Base-by-base conservation (phyloP, 2,329 filamentous ascomycete species). In the Colletotrichum limetticola region DNA sequence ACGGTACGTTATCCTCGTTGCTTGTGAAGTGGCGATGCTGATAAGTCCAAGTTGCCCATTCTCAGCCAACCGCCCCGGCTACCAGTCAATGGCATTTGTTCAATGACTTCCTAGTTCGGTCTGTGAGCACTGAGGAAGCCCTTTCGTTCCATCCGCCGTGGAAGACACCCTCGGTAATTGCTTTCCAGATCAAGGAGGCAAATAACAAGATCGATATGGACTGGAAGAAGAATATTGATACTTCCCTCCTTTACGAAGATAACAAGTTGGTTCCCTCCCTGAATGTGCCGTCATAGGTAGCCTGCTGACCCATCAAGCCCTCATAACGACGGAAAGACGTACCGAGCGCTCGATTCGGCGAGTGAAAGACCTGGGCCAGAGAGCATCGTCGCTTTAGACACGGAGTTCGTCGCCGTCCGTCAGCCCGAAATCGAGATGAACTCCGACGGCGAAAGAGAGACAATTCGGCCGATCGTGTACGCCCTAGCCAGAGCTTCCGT, bases 381-480 rank as follows among this genome's bases (percentile, higher is more conserved):
- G 16, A 95, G 91, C 2, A 92, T 97, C 12, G 90, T 98, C 57
- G 97, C 95, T 1, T 91, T 99, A 5, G 97, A 99, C 80, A 97
- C 97, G 0, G 97, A 99, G 82, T 99, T 99, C 77, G 97, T 99
- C 8, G 92, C 95, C 26, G 90, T 98, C 2, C 94, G 97, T 76
- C 93, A 97, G 76, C 95, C 97, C 59, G 96, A 98, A 80, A 97
- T 98, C 66, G 95, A 98, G 79, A 95, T 99, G 85, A 97, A 97
- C 81, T 95, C 96, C 3, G 95, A 98, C 76, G 97, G 97, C 26
- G 94, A 95, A 53, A 92, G 95, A 62, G 95, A 97, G 79, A 98
- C 95, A 16, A 97, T 98, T 53, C 91, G 96, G 1, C 97, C 97
- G 0, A 95, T 93, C 74, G 95, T 95, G 35, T 94, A 97, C 76